These are phyloP conservation scores for Primulina huaijiensis DNA, from an alignment of 257 asterid genomes.

Conservation along the genomic window DNA sequence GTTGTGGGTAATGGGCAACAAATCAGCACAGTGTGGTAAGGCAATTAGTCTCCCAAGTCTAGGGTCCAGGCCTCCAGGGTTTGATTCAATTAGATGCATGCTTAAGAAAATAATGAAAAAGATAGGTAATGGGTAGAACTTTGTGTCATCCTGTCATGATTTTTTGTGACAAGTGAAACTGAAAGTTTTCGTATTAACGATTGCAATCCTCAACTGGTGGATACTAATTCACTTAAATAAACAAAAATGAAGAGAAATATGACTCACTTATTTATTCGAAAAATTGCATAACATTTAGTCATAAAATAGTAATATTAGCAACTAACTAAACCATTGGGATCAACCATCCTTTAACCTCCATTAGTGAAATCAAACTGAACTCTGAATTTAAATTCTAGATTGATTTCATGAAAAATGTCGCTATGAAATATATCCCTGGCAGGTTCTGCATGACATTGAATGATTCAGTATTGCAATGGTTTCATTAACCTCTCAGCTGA, in stretches of 20 bases:
- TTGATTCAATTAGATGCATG: not conserved
- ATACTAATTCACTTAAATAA: not conserved
- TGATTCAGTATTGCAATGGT: conserved; percentile 15
- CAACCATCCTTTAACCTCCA: not conserved
- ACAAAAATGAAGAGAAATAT: not conserved
- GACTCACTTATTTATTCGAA: not conserved
- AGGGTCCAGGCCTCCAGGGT: not conserved
- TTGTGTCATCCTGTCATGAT: not conserved
- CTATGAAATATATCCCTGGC: conserved; percentile 15
- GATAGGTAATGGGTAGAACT: not conserved
- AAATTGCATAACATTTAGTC: not conserved
- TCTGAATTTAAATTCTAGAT: not conserved
- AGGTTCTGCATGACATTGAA: conserved; percentile 11
- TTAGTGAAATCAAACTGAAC: too few relatives aligned
- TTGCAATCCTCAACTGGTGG: not conserved
- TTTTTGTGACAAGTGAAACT: conserved; percentile 3
- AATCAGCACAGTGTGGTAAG: not conserved
- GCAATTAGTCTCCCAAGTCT: not conserved
- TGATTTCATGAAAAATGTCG: conserved; percentile 13
- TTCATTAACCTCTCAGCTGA: not conserved
- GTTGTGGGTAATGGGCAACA: too few relatives aligned
- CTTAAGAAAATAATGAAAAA: too few relatives aligned
- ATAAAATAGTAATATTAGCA: not conserved
- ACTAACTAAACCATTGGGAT: not conserved
- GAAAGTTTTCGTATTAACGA: not conserved